Evolutionary conservation across 331 rosid species (phyloP), one percentile per base, ranked within the genome.

Genomic region (Malus hybrid): DNA sequence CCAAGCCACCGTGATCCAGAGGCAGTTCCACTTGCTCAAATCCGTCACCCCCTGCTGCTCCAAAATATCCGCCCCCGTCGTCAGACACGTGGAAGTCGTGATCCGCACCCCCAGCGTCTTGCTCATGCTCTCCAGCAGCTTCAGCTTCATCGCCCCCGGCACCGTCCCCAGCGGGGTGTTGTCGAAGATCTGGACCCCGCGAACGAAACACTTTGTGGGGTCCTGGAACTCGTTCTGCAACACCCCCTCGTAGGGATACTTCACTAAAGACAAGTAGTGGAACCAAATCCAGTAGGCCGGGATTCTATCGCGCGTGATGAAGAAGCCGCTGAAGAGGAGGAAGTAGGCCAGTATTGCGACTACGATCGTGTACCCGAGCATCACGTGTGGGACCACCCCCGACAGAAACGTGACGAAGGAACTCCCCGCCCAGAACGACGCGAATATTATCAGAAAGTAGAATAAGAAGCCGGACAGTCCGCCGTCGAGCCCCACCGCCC

Each of bases 401-500:
- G 99, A 94, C 2, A 94, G 89, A 71, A 94, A 94, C 0, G 96
- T 88, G 1, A 94, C 99, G 70, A 94, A 94, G 0, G 99, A 94
- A 74, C 90, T 90, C 10, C 99, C 99, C 0, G 98, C 90, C 98
- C 98, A 94, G 64, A 91, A 94, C 0, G 98, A 74, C 0, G 98
- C 98, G 0, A 91, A 64, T 14, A 94, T 94, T 1, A 89, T 86
- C 3, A 84, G 66, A 33, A 90, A 87, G 73, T 88, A 94, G 85
- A 92, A 94, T 3, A 82, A 6, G 74, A 89, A 93, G 4, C 97
- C 97, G 2, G 80, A n/a, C 0, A 80, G 1, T 3, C 97, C 95
- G 6, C 99, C 99, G 77, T 86, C 97, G 3, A 94, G 92, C n/a
- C 99, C 99, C 18, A 94, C 99, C 0, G 99, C 96, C 90, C 91